Percentiles rank a stretch among this genome's conserved stretches.
Evolutionary conservation across 2,329 filamentous ascomycete species (phyloP).

Genomic region (Botrytis porri): DNA sequence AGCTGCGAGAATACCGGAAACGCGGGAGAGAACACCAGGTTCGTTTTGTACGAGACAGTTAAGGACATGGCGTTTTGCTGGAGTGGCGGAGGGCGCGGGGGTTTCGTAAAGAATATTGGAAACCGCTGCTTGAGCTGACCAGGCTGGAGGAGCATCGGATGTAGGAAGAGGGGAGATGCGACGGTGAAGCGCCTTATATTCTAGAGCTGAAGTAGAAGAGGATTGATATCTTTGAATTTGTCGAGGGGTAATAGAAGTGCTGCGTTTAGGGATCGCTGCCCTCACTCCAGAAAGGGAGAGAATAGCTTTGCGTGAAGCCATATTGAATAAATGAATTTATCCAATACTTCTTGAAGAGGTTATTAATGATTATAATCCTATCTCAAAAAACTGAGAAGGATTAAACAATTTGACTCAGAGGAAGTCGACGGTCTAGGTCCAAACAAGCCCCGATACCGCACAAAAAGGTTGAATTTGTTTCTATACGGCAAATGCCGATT

Average conservation of each 20-base stretch:
- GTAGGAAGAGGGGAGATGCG: conserved; percentile 83
- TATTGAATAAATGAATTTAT: conserved; percentile 22
- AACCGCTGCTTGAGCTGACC: conserved; percentile 91
- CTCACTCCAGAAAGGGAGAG: conserved; percentile 30
- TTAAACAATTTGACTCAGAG: conserved; percentile 11
- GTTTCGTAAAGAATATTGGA: conserved; percentile 99
- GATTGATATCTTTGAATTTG: conserved; percentile 39
- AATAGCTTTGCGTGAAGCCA: conserved; percentile 38
- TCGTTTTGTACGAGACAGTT: conserved; percentile 99
- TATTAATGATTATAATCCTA: conserved; percentile 11
- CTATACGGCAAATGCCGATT: not conserved
- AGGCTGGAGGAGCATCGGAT: conserved; percentile 69
- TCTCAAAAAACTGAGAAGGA: conserved; percentile 18
- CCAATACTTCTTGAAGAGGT: conserved; percentile 5
- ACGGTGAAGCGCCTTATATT: conserved; percentile 95
- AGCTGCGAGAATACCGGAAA: conserved; percentile 93
- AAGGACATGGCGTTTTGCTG: conserved; percentile 90
- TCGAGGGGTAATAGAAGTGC: conserved; percentile 26
- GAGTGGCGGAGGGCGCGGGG: conserved; percentile 74
- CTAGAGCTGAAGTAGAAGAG: conserved; percentile 85
- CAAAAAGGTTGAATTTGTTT: conserved; percentile 13
- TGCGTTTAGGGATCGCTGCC: conserved; percentile 27
- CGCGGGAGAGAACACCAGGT: conserved; percentile 91
- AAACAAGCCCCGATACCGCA: conserved; percentile 20
- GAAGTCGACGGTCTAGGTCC: conserved; percentile 1